phyloP scores from a whole-genome alignment of 2,329 filamentous ascomycete genomes.

The Colletotrichum ledebouriae region DNA sequence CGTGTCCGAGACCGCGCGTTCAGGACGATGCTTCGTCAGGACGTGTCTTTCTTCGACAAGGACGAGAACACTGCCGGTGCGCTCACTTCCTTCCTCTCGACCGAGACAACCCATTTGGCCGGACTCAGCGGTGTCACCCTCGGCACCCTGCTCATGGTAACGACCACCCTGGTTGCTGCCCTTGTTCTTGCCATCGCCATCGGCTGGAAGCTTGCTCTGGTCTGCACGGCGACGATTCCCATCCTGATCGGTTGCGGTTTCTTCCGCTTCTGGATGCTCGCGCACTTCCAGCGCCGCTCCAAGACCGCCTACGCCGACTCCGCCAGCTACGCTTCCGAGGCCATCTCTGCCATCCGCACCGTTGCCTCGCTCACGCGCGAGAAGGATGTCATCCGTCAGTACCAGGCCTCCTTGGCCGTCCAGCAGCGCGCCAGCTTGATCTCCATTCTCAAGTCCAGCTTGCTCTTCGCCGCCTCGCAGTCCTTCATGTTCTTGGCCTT shows the following conservation, averaged over 20 bases:
- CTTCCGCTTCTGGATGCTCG: conserved; percentile 87
- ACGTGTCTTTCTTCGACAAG: conserved; percentile 90
- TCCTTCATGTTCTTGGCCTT: conserved; percentile 86
- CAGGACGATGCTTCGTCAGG: conserved; percentile 89
- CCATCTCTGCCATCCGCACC: conserved; percentile 92
- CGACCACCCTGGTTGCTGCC: conserved; percentile 82
- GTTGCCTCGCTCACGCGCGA: conserved; percentile 93
- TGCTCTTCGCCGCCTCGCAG: conserved; percentile 87
- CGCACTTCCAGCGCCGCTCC: conserved; percentile 82
- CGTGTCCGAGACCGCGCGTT: conserved; percentile 87
- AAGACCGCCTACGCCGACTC: conserved; percentile 85
- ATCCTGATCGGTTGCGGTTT: conserved; percentile 86
- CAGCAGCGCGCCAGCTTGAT: conserved; percentile 78
- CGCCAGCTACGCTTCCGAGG: conserved; percentile 91
- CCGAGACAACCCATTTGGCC: conserved; percentile 88
- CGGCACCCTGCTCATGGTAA: conserved; percentile 85
- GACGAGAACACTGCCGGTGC: conserved; percentile 92
- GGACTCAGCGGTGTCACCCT: conserved; percentile 90
- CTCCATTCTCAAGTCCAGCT: conserved; percentile 81
- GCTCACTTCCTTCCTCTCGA: conserved; percentile 88
- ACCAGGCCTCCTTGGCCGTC: conserved; percentile 73
- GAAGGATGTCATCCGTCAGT: conserved; percentile 80
- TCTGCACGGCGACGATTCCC: conserved; percentile 84
- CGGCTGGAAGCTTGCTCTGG: conserved; percentile 89
- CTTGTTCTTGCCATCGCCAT: conserved; percentile 78